Evolutionary conservation across 2,329 filamentous ascomycete species (phyloP), one percentile per base, ranked within the genome.

Genomic region (Neocatenulostroma microsporum): DNA sequence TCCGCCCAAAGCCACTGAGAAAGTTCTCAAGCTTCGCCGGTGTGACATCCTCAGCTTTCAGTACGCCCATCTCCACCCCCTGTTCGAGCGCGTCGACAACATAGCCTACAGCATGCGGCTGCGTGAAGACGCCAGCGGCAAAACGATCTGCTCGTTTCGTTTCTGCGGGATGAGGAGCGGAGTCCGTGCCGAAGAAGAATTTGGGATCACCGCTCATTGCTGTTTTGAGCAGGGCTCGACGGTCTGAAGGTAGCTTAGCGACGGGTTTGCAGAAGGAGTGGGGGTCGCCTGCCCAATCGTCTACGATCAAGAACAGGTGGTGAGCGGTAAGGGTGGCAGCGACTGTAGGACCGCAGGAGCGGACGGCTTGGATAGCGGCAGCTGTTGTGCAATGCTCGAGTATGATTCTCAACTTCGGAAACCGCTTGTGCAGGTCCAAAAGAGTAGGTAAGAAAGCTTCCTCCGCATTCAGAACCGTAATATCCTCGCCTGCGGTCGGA

Each of bases 381-480:
- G 78, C 79, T 1, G 86, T 93, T 9, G 86, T 88, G 69, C 85
- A 93, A 65, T 95, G 88, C 66, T 95, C 84, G 30, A 91, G 66
- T 39, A 74, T 66, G 44, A 73, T 72, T 34, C 69, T 73, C 27
- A 93, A 69, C 14, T 72, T 68, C 1, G 89, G 88, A 60, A 93
- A 95, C 18, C 69, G 69, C 15, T 72, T 62, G 54, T 94, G 84
- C 2, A 96, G 73, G 13, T 74, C 72, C 45, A 74, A 68, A 21
- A 95, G 69, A 0, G 81, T 89, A 0, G 88, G 88, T 7, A 96
- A 69, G 64, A 96, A 96, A 3, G 69, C 70, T 44, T 78, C 73
- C 61, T 88, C 83, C 14, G 80, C 81, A 50, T 81, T 83, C 45
- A 85, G 65, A 3, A 63, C 57, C 8, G 59, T 61, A 42, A 62